Base-by-base conservation (phyloP, 257 asterid species). In the Nyctanthes arbortristis region DNA sequence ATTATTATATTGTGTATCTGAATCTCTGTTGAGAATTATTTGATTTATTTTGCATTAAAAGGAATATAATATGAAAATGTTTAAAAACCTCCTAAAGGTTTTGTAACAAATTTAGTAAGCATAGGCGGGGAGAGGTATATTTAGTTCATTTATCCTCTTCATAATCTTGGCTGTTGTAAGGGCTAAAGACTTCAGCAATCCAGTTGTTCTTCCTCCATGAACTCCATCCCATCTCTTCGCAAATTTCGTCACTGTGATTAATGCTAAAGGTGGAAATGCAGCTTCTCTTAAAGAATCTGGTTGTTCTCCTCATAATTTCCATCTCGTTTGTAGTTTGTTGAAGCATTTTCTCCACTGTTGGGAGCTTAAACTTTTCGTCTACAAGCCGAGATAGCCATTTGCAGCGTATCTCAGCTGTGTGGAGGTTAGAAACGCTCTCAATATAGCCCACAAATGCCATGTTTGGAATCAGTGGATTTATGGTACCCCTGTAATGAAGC, bases 201-300 rank as follows among this genome's bases (percentile, higher is more conserved):
- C 89, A 90, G 60, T 61, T 86, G 4, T 71, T 84, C 86, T 92
- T 92, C 89, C 98, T 88, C 90, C 89, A 87, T 0, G 91, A 75
- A 0, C 35, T 84, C 98, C 95, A 92, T 16, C 98, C 98, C 98
- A 92, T 90, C 72, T 92, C 98, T 61, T 88, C 80, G 18, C 98
- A 92, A 2, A 90, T 88, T 49, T 92, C 96, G 49, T 92, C 98
- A 0, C 82, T 87, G 52, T 92, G 98, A 54, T 90, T 88, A 52
- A 92, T 92, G 72, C 98, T 92, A 80, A 80, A 92, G 8, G 98
- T 92, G 3, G 98, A 92, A 4, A 92, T 92, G 82, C 98, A 92
- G 9, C 90, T 92, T 67, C 98, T 78, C 74, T 86, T 88, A 82
- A 84, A 92, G 37, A 92, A 92, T 52, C 98, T 74, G 0, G 98